Evolutionary conservation across 2,329 filamentous ascomycete species (phyloP).

Genomic region (Calycina marina): DNA sequence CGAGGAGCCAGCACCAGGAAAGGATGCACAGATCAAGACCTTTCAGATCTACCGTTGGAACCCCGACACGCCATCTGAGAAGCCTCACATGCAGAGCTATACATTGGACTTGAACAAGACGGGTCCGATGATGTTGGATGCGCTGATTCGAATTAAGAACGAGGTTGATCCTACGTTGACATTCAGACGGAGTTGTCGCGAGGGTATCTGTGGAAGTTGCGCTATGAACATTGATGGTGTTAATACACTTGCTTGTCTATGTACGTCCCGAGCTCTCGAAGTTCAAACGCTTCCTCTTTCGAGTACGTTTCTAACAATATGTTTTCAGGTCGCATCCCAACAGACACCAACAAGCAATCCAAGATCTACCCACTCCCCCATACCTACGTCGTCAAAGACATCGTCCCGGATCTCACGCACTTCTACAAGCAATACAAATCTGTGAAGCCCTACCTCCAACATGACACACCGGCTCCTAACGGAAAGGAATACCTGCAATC

Average conservation of each 20-base stretch:
- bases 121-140: conserved; percentile 95
- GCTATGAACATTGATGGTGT: conserved; percentile 99
- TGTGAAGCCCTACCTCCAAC: conserved; percentile 96
- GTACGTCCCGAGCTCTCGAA: too few relatives aligned
- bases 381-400: conserved; percentile 98
- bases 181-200: conserved; percentile 88
- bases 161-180: conserved; percentile 93
- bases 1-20: conserved; percentile 33
- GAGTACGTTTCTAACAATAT: too few relatives aligned
- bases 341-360: conserved; percentile 63
- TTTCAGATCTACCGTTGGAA: conserved; percentile 99
- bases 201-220: conserved; percentile 97
- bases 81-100: conserved; percentile 93
- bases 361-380: conserved; percentile 97
- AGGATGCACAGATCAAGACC: conserved; percentile 66
- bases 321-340: conserved; percentile 78
- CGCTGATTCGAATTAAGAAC: conserved; percentile 97
- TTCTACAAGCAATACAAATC: conserved; percentile 99
- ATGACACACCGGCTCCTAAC: conserved; percentile 69
- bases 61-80: conserved; percentile 78
- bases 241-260: conserved; percentile 94
- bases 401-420: conserved; percentile 92
- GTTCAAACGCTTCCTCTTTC: too few relatives aligned
- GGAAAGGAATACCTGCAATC: conserved; percentile 86
- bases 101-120: conserved; percentile 97